Conservation (phyloP, 192 early-diverging fungal genomes). For the Rhizophagus clarus region DNA sequence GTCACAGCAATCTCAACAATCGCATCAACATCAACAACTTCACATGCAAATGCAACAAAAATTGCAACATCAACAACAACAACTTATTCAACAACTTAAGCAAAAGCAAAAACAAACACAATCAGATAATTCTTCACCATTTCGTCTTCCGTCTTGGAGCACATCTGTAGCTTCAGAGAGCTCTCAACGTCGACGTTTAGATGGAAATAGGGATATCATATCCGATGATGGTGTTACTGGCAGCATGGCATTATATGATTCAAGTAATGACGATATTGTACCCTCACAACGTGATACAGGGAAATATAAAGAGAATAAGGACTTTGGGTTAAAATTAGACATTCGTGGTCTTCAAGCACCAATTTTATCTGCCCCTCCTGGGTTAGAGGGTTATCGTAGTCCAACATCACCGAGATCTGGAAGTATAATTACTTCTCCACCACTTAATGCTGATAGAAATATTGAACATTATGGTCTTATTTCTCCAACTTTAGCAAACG, state of each 20-base stretch:
- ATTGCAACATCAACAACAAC: constrained; percentile 5
- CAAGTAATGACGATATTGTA: constrained; percentile 33
- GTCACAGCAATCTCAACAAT: constrained; percentile 1
- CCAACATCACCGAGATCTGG: constrained; percentile 21
- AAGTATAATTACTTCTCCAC: constrained; percentile 20
- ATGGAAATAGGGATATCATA: constrained; percentile 22
- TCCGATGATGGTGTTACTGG: constrained; percentile 32
- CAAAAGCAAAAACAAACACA: neutral
- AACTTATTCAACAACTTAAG: constrained; percentile 11
- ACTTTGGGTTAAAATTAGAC: constrained; percentile 32
- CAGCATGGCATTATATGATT: constrained; percentile 37
- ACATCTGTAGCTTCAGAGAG: constrained; percentile 32
- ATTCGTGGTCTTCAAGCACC: constrained; percentile 30
- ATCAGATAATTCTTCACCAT: constrained; percentile 19
- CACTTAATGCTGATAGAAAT: constrained; percentile 25
- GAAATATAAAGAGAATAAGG: constrained; percentile 29
- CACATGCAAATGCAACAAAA: neutral
- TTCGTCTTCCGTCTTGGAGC: constrained; percentile 33
- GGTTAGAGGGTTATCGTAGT: constrained; percentile 28
- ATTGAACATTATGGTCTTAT: constrained; percentile 28
- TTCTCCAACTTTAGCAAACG: constrained; percentile 21
- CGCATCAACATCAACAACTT: constrained; percentile 6
- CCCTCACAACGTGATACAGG: constrained; percentile 19
- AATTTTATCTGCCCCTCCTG: constrained; percentile 25
- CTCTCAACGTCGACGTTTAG: constrained; percentile 13